phyloP scores from a whole-genome alignment of 2,329 filamentous ascomycete genomes.

The Rhexocercosporidium sp. region DNA sequence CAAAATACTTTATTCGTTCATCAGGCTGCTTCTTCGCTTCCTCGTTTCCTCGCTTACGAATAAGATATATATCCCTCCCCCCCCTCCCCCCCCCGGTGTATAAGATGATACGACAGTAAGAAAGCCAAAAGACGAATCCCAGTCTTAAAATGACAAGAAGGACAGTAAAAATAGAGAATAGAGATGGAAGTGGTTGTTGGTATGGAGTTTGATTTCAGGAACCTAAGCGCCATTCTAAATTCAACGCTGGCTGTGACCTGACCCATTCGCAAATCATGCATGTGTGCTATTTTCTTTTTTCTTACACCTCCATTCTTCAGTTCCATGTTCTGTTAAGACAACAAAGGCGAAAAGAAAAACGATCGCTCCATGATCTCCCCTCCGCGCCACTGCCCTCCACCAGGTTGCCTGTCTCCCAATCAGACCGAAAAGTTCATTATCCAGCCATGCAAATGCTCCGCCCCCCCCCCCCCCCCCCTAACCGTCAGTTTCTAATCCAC shows the following conservation, averaged over 20 bases:
- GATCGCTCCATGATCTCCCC: not conserved
- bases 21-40: too few species aligned
- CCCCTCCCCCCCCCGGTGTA: too few species aligned
- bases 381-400: not conserved
- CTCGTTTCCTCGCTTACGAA: too few species aligned
- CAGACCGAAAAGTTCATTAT: not conserved
- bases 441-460: not conserved
- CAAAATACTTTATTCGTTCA: too few species aligned
- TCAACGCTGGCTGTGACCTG: not conserved
- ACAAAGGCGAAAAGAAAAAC: constrained; percentile 3
- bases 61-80: too few species aligned
- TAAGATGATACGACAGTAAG: too few species aligned
- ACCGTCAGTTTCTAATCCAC: constrained; percentile 33
- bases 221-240: not conserved
- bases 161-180: too few species aligned
- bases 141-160: too few species aligned
- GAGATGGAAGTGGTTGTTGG: too few species aligned
- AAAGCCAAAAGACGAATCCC: too few species aligned
- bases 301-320: not conserved
- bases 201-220: too few species aligned
- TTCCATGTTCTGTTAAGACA: constrained; percentile 8
- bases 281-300: not conserved
- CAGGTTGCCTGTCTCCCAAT: too few species aligned
- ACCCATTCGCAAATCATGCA: not conserved
- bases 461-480: not conserved